Conservation (phyloP, 2,329 filamentous ascomycete genomes). For the Tolypocladium sp. region DNA sequence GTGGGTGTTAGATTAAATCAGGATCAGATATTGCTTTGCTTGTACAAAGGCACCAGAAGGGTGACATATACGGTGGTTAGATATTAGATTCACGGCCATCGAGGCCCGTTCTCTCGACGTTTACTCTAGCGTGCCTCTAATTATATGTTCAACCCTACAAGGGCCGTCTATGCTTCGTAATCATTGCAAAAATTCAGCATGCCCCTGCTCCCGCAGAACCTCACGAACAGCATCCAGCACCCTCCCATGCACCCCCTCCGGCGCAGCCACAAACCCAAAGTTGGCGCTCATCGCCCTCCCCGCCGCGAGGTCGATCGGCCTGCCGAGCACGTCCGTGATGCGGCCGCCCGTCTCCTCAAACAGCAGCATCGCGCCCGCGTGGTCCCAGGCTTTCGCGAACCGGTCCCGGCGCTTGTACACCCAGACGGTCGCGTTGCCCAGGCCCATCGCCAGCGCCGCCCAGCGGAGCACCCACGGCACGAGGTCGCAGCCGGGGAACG, state of each 20-base stretch:
- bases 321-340: constrained; percentile 45
- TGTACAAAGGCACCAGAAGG: neutral
- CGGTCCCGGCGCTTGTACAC: constrained; percentile 40
- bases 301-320: constrained; percentile 36
- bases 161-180: neutral
- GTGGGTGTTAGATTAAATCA: neutral
- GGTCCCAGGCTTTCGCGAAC: constrained; percentile 49
- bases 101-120: neutral
- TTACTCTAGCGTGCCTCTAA: neutral
- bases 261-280: constrained; percentile 48
- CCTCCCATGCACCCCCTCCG: constrained; percentile 28
- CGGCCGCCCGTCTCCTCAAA: constrained; percentile 47
- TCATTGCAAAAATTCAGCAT: constrained; percentile 11
- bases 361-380: constrained; percentile 49
- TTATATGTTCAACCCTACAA: neutral
- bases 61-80: neutral
- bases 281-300: constrained; percentile 41
- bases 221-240: constrained; percentile 62
- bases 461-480: constrained; percentile 50
- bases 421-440: constrained; percentile 47
- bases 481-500: constrained; percentile 40
- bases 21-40: neutral
- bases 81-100: neutral
- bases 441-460: constrained; percentile 40
- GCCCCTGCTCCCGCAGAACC: constrained; percentile 46